A percentile compares a stretch with the other conserved stretches of the same genome.
Conservation (phyloP, 192 early-diverging fungal species). For the Coemansia aciculifera region DNA sequence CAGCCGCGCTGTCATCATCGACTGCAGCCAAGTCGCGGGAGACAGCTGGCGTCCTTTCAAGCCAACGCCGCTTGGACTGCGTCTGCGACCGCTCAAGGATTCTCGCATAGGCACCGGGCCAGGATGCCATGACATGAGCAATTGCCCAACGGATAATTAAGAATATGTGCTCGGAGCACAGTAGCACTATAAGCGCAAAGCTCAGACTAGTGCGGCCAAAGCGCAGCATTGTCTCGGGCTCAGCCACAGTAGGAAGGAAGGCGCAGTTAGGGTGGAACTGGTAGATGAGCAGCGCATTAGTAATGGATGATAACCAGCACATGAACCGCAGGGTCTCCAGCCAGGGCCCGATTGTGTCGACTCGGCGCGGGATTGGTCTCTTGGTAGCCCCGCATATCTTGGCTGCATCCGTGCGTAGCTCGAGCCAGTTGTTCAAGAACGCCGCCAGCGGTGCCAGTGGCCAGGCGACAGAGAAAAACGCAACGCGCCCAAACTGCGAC, state of each 20-base stretch:
- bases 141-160: slow-evolving; percentile 44
- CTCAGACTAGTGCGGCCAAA: slow-evolving; percentile 49
- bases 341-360: slow-evolving; percentile 82
- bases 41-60: slow-evolving; percentile 30
- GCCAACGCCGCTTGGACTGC: slow-evolving; percentile 48
- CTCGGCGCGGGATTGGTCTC: slow-evolving; percentile 69
- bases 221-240: slow-evolving; percentile 37
- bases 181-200: slow-evolving; percentile 49
- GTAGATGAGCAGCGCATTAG: slow-evolving; percentile 59
- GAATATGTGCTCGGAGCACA: slow-evolving; percentile 52
- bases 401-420: slow-evolving; percentile 87
- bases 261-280: slow-evolving; percentile 50
- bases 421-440: slow-evolving; percentile 88
- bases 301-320: slow-evolving; percentile 59
- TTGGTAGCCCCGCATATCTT: slow-evolving; percentile 80
- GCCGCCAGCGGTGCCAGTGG: slow-evolving; percentile 80
- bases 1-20: slow-evolving; percentile 1
- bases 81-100: slow-evolving; percentile 44
- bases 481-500: slow-evolving; percentile 88
- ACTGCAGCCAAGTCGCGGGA: slow-evolving; percentile 32
- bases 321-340: slow-evolving; percentile 60
- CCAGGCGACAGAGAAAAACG: slow-evolving; percentile 84
- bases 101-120: slow-evolving; percentile 46
- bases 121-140: slow-evolving; percentile 43
- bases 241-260: slow-evolving; percentile 27